These are phyloP conservation scores for Trichosporon faecale DNA, from an alignment of 1,284 basidiomycete genomes.

Conservation along the genomic window DNA sequence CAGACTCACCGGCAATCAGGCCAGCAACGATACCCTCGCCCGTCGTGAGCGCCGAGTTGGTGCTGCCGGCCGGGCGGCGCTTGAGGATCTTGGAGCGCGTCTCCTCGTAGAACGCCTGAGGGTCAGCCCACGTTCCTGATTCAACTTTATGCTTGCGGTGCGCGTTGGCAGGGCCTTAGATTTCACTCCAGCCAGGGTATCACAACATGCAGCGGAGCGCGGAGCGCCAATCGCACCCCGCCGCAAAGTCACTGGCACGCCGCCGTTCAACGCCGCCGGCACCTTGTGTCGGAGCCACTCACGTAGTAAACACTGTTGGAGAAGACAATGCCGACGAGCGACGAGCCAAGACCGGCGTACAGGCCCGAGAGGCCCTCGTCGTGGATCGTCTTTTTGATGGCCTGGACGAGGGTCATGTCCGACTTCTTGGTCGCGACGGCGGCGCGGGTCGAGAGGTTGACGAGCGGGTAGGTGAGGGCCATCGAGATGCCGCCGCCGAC, in stretches of 20 bases:
- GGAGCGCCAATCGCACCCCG: no score
- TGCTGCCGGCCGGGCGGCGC: conserved; percentile 46
- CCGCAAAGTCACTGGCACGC: no score
- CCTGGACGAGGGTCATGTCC: conserved; percentile 35
- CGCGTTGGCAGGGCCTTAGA: not conserved
- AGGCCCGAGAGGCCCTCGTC: conserved; percentile 80
- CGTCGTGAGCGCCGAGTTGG: conserved; percentile 62
- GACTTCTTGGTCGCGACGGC: conserved; percentile 79
- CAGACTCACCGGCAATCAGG: conserved; percentile 70
- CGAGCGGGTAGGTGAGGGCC: conserved; percentile 67
- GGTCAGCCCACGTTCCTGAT: conserved; percentile 1
- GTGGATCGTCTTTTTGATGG: conserved; percentile 70
- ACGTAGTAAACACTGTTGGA: conserved; percentile 70
- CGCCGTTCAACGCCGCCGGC: no score
- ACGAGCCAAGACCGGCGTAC: conserved; percentile 83
- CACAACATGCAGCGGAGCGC: not conserved
- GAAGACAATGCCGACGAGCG: conserved; percentile 83
- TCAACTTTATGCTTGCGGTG: not conserved
- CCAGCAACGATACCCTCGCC: conserved; percentile 87
- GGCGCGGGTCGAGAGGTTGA: conserved; percentile 87
- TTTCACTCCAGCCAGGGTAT: not conserved
- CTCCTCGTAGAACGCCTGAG: conserved; percentile 55
- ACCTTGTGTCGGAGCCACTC: conserved; percentile 12
- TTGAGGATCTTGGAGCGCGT: conserved; percentile 54
- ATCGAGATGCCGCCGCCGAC: conserved; percentile 87